Evolutionary conservation across 805 yeast species (phyloP).

Genomic region (Komagataella phaffii): DNA sequence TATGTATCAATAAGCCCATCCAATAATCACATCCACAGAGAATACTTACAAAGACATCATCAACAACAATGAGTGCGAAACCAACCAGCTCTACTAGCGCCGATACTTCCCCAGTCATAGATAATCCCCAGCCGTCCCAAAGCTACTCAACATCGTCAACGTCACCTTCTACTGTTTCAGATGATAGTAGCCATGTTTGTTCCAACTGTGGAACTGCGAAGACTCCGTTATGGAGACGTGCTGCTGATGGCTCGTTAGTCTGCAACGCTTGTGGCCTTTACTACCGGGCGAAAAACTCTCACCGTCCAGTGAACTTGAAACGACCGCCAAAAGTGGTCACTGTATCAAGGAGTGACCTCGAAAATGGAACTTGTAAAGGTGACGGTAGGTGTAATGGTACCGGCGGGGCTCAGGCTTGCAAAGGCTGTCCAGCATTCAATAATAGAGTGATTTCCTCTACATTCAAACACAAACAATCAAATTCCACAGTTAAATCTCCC

Average conservation of each 20-base stretch:
- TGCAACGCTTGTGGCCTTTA: conserved; percentile 53
- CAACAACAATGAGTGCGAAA: background rate
- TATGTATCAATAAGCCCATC: background rate
- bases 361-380: conserved; percentile 51
- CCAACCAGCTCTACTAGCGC: background rate
- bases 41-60: no score
- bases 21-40: background rate
- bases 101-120: background rate
- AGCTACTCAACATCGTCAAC: background rate
- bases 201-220: conserved; percentile 42
- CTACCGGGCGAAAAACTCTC: conserved; percentile 41
- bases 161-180: background rate
- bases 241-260: conserved; percentile 39
- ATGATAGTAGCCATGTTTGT: conserved; percentile 23
- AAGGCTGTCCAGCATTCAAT: conserved; percentile 75
- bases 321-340: conserved; percentile 38
- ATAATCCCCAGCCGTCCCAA: background rate
- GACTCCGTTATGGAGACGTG: conserved; percentile 47
- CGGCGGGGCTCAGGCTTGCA: conserved; percentile 71
- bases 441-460: conserved; percentile 38
- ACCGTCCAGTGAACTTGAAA: conserved; percentile 54
- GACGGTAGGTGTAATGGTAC: conserved; percentile 80
- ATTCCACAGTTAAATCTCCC: background rate
- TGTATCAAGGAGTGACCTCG: conserved; percentile 19
- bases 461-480: background rate